Conservation (phyloP, 75 land plant genomes). For the Azolla pinnata region DNA sequence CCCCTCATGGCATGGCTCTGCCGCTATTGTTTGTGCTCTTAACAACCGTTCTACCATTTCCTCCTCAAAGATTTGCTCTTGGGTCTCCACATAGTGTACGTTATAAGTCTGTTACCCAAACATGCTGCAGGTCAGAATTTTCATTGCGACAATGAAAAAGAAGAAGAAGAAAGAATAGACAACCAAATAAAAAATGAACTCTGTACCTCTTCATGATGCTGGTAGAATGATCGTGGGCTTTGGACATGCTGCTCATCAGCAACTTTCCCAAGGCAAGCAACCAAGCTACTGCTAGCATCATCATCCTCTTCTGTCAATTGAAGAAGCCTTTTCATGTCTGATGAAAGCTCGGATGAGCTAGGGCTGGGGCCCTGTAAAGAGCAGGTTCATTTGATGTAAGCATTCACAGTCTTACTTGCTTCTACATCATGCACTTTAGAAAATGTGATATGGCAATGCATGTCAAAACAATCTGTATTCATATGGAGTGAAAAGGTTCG, state of each 20-base stretch:
- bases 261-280: conserved; percentile 7
- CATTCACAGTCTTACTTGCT: too few species aligned
- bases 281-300: conserved; percentile 70
- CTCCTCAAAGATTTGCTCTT: not conserved
- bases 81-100: not conserved
- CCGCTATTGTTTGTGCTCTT: not conserved
- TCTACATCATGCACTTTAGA: too few species aligned
- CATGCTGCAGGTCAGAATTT: too few species aligned
- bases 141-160: too few species aligned
- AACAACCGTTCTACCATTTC: not conserved
- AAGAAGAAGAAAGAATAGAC: too few species aligned
- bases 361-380: conserved; percentile 28
- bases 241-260: too few species aligned
- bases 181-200: too few species aligned
- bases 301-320: conserved; percentile 85
- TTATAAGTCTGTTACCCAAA: not conserved
- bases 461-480: too few species aligned
- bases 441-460: too few species aligned
- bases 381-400: not conserved
- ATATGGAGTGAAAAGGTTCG: too few species aligned
- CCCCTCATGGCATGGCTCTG: not conserved
- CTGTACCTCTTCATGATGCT: too few species aligned
- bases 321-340: conserved; percentile 64
- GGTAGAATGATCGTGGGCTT: too few species aligned
- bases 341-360: conserved; percentile 47